Percentiles rank a stretch among this genome's conserved stretches.
Conservation (phyloP, 495 filamentous ascomycete species). For the Aspergillus coremiiformis region DNA sequence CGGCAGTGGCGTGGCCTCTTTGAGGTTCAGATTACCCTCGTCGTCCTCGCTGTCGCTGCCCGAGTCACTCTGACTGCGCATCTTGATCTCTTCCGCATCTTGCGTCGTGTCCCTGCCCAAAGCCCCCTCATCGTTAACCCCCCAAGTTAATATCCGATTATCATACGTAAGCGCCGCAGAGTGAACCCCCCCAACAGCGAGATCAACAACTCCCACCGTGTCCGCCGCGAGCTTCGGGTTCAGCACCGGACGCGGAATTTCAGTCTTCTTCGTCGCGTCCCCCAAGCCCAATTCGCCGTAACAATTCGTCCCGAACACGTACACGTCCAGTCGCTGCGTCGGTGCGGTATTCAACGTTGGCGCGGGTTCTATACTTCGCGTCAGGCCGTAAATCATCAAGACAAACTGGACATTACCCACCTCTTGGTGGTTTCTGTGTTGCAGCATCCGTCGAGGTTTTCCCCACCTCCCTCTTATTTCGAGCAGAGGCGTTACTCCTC, state of each 20-base stretch:
- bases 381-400: background rate
- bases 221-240: slow-evolving; percentile 38
- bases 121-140: slow-evolving; percentile 66
- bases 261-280: slow-evolving; percentile 35
- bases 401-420: background rate
- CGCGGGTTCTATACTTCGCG: background rate
- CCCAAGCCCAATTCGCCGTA: slow-evolving; percentile 49
- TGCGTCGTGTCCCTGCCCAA: slow-evolving; percentile 56
- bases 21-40: slow-evolving; percentile 49
- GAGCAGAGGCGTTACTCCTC: background rate
- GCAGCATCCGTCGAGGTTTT: background rate
- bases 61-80: slow-evolving; percentile 27
- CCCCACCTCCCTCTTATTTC: background rate
- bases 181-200: slow-evolving; percentile 64
- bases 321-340: slow-evolving; percentile 40
- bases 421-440: background rate
- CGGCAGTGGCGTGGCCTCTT: slow-evolving; percentile 50
- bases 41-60: slow-evolving; percentile 29
- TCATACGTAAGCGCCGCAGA: slow-evolving; percentile 55
- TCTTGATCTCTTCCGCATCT: slow-evolving; percentile 38
- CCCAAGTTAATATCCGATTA: slow-evolving; percentile 64
- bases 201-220: slow-evolving; percentile 49
- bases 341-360: slow-evolving; percentile 13
- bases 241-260: slow-evolving; percentile 46
- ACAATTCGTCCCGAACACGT: slow-evolving; percentile 45